Base-by-base conservation (phyloP, 768 basidiomycete species). In the Cystofilobasidium capitatum region DNA sequence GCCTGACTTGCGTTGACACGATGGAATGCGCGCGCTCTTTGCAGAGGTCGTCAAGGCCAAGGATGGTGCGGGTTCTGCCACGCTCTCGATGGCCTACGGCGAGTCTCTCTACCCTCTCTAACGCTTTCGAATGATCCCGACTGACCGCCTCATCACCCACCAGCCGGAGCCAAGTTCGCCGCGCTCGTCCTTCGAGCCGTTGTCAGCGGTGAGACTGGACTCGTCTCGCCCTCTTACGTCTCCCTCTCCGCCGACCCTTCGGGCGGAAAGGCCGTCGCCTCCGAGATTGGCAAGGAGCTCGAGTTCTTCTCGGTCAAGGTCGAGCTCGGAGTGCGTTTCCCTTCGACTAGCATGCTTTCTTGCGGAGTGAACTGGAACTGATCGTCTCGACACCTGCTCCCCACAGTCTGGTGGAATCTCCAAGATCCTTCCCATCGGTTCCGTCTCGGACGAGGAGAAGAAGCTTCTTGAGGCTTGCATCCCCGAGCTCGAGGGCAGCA, bases 21-120 rank as follows among this genome's bases (percentile, higher is more conserved):
- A 22, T 37, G 31, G 26, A 17, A 1, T n/a, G 3, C 24, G 33
- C 13, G 20, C 29, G 5, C 26, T 39, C 12, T 37, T 42, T 57
- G 22, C 35, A 63, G 65, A 97, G 80, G 93, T 97, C 71, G 94
- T 98, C 76, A 87, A 96, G 82, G 93, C 93, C 60, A 98, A 98
- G 83, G 92, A 93, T 71, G 86, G 87, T 71, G 84, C 86, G 45
- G 87, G 86, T 62, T 83, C 82, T 47, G 86, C 86, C 40, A 88
- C 86, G 33, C 83, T 88, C 66, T 86, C 85, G 63, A 88, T 88
- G 87, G 85, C 86, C 16, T 86, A 85, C 75, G 78, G 74, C 74
- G 55, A 20, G 74, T 71, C 35, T 29, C 35, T 35, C 1, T 31
- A 1, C 29, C n/a, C n/a, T 31, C 26, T 8, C 37, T 31, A 16